Evolutionary conservation across 345 rosid genomes (phyloP).

Genomic region (Moricandia moricandioides): DNA sequence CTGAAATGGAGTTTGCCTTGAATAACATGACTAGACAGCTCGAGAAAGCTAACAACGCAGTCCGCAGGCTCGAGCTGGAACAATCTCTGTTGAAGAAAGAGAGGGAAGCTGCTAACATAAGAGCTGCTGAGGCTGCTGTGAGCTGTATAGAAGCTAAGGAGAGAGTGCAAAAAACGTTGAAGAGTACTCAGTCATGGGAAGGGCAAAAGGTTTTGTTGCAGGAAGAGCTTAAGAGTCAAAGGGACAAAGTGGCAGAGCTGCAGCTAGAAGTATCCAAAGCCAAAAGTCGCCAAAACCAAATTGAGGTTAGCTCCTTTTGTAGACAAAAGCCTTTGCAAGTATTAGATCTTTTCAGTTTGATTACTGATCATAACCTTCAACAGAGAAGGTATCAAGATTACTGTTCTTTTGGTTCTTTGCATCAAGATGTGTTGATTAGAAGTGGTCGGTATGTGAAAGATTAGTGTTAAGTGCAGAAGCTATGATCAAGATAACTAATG

Average conservation of each 20-base stretch:
- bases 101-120: constrained; percentile 68
- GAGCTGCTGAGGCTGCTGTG: constrained; percentile 67
- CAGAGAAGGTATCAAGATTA: constrained; percentile 7
- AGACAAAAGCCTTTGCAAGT: constrained; percentile 20
- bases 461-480: not conserved
- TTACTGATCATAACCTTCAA: constrained; percentile 22
- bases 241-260: constrained; percentile 48
- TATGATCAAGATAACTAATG: constrained; percentile 23
- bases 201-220: constrained; percentile 63
- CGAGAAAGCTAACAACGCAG: constrained; percentile 64
- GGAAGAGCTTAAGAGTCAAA: constrained; percentile 70
- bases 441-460: not conserved
- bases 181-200: constrained; percentile 76
- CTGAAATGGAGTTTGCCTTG: constrained; percentile 86
- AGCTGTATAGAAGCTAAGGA: constrained; percentile 70
- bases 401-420: not conserved
- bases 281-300: constrained; percentile 31
- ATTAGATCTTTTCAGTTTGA: constrained; percentile 26
- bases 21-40: constrained; percentile 77
- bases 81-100: constrained; percentile 61
- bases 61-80: constrained; percentile 77
- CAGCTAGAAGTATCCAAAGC: constrained; percentile 34
- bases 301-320: constrained; percentile 28
- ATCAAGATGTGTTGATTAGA: constrained; percentile 10
- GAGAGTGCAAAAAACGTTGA: constrained; percentile 67